Evolutionary conservation across 1,139 yeast species (phyloP), one percentile per base, ranked within the genome.

Genomic region (Hansenula anomala): DNA sequence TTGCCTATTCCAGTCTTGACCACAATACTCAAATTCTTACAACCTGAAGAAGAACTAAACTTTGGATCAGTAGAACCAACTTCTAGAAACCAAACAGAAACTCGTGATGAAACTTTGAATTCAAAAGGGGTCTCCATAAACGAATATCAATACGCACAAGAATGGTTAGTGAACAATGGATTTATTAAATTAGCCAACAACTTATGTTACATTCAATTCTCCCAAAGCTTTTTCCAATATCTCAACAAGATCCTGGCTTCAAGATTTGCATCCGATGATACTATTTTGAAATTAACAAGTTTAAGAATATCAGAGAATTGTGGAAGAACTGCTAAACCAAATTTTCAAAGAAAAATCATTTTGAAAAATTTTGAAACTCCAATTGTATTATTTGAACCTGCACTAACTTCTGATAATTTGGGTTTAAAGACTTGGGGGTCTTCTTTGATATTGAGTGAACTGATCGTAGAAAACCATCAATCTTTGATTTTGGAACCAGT

Each of bases 351-450:
- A 31, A 70, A 68, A 31, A 66, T 75, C 18, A 51, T 56, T 9
- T 52, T 78, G 2, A 60, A 64, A 1, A 56, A 63, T 18, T 55
- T 75, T 34, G 48, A 48, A 1, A 47, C 47, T 2, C 55, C 50
- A 16, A 70, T 86, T 1, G 49, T 56, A 20, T 60, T 92, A 26
- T 71, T 73, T 43, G 98, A 92, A 56, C 97, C 97, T 0, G 79
- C 95, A 0, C 64, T 92, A 44, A 87, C 96, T 0, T 77, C 78
- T 36, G 98, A 92, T 58, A 85, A 84, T 46, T 64, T 92, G 25
- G 98, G 98, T 0, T 70, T 88, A 56, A 89, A 90, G 49, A 92
- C 98, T 0, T 92, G 98, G 98, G 98, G 97, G 0, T 84, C 97
- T 0, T 79, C 97, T 0, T 64, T 86, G 25, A 71, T 87, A 2